phyloP scores from a whole-genome alignment of 371 early-diverging fungal species.

The Zychaea mexicana region DNA sequence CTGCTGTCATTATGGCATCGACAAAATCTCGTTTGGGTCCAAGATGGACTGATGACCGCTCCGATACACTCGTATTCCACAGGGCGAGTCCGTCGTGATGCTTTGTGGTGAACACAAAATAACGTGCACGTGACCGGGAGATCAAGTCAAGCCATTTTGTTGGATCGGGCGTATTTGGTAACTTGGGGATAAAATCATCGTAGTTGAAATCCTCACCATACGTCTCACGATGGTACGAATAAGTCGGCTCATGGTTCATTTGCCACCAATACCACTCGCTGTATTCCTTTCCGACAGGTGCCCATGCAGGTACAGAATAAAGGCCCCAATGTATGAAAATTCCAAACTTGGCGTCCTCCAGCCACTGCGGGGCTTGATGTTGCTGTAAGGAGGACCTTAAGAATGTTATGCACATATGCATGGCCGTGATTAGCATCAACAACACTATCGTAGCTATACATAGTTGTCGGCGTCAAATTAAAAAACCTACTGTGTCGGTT shows the following conservation, averaged over 20 bases:
- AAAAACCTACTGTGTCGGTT: neutral
- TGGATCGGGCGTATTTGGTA: slow-evolving; percentile 25
- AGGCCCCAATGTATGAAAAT: slow-evolving; percentile 45
- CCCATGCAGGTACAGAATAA: slow-evolving; percentile 40
- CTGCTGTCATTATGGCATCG: slow-evolving; percentile 20
- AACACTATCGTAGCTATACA: no score
- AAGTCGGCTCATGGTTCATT: slow-evolving; percentile 25
- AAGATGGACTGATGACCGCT: slow-evolving; percentile 24
- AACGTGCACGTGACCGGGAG: slow-evolving; percentile 23
- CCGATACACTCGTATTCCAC: slow-evolving; percentile 32
- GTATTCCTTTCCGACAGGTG: slow-evolving; percentile 30
- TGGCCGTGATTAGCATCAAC: no score
- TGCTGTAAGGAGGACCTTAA: slow-evolving; percentile 13
- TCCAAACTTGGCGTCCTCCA: slow-evolving; percentile 36
- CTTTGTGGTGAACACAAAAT: slow-evolving; percentile 43
- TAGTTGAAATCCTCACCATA: slow-evolving; percentile 33
- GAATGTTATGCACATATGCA: neutral
- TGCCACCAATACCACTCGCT: slow-evolving; percentile 46
- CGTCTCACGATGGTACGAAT: slow-evolving; percentile 20
- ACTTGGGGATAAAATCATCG: slow-evolving; percentile 33
- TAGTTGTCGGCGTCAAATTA: no score
- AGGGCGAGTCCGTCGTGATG: slow-evolving; percentile 46
- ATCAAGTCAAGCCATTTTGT: slow-evolving; percentile 29
- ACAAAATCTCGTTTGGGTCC: slow-evolving; percentile 33
- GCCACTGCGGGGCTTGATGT: slow-evolving; percentile 35